A percentile compares a stretch with the other conserved stretches of the same genome.
Evolutionary conservation across 2,329 filamentous ascomycete genomes (phyloP).

Genomic region (Colletotrichum neosansevieriae): DNA sequence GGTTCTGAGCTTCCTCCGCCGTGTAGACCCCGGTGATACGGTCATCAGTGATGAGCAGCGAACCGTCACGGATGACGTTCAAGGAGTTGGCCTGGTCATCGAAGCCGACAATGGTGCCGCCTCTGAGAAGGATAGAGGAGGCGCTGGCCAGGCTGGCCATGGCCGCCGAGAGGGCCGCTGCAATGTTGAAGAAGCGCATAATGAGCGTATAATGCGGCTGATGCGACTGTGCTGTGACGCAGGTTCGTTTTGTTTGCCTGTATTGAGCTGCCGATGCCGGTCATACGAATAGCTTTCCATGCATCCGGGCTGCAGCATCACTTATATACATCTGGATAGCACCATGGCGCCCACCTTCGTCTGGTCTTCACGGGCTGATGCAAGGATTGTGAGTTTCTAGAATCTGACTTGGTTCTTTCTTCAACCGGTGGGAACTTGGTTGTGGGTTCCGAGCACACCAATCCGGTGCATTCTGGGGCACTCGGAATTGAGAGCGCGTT

Average conservation of each 20-base stretch:
- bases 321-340: slow-evolving; percentile 10
- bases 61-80: slow-evolving; percentile 54
- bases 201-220: background rate
- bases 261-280: background rate
- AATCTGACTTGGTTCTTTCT: slow-evolving; percentile 5
- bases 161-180: slow-evolving; percentile 15
- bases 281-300: too few species aligned
- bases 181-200: slow-evolving; percentile 20
- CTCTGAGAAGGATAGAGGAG: slow-evolving; percentile 46
- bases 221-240: too few species aligned
- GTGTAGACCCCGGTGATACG: slow-evolving; percentile 50
- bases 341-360: background rate
- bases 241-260: background rate
- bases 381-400: background rate
- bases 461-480: background rate
- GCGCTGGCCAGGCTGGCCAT: slow-evolving; percentile 28
- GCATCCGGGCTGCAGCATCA: background rate
- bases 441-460: slow-evolving; percentile 15
- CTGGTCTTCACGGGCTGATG: background rate
- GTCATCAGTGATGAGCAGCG: slow-evolving; percentile 54
- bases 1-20: background rate
- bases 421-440: background rate
- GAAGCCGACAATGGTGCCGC: slow-evolving; percentile 58
- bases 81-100: slow-evolving; percentile 49
- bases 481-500: background rate